Evolutionary conservation across 345 rosid species (phyloP).

Genomic region (Citrus unshiu): DNA sequence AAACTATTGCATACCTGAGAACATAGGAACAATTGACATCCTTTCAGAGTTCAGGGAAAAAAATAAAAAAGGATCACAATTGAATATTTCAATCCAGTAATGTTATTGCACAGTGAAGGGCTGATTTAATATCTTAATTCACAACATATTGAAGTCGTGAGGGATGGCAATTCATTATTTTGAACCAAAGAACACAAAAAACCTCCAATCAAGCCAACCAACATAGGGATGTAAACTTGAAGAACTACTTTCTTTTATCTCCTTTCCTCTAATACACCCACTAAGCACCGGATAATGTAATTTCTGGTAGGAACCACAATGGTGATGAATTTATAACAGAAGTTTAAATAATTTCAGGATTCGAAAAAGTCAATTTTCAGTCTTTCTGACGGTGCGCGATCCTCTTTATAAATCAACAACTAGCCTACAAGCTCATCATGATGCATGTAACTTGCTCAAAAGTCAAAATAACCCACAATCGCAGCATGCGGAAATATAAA

Average conservation of each 20-base stretch:
- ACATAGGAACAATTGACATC: not conserved
- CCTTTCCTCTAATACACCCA: not conserved
- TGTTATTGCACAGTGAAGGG: not conserved
- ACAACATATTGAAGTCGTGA: not conserved
- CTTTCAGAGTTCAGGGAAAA: not conserved
- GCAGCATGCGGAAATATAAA: not conserved
- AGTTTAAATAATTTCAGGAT: not conserved
- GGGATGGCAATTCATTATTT: not conserved
- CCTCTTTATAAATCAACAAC: not conserved
- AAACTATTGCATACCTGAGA: conserved; percentile 18
- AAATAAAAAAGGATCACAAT: not conserved
- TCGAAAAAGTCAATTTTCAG: not conserved
- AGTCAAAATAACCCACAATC: not conserved
- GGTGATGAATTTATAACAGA: not conserved
- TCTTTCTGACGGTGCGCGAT: not conserved
- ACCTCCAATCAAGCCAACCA: not conserved
- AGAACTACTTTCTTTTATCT: not conserved
- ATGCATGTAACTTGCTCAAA: not conserved
- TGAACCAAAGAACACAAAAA: not conserved
- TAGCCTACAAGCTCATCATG: not conserved
- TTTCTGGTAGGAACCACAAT: not conserved
- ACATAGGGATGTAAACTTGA: not conserved
- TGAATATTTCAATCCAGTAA: not conserved
- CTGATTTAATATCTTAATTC: not conserved
- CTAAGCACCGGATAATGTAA: not conserved